phyloP scores from a whole-genome alignment of 352 stramenopile species.

The Globisporangium canariense region DNA sequence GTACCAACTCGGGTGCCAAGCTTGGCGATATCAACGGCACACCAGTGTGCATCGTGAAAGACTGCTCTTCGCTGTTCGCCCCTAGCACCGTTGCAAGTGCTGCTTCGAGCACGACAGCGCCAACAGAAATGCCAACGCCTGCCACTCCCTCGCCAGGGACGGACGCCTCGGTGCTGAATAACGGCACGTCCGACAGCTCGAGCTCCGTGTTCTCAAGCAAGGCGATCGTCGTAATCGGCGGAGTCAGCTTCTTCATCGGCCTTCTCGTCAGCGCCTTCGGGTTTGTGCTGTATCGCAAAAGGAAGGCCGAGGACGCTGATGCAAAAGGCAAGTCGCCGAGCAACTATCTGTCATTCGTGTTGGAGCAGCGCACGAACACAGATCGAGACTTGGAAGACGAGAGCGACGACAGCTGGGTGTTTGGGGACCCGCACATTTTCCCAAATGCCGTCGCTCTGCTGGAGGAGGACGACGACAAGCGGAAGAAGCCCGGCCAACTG shows the following conservation, averaged over 20 bases:
- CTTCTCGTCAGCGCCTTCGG: constrained; percentile 35
- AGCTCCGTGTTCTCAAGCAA: constrained; percentile 34
- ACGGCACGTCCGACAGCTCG: constrained; percentile 5
- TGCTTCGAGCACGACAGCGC: background rate
- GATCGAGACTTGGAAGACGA: constrained; percentile 38
- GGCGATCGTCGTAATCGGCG: constrained; percentile 47
- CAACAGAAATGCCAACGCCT: background rate
- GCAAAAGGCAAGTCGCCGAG: constrained; percentile 23
- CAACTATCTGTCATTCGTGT: constrained; percentile 27
- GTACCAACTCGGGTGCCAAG: background rate
- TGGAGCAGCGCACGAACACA: constrained; percentile 24
- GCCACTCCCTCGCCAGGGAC: background rate
- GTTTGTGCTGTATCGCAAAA: constrained; percentile 34
- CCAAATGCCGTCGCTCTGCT: constrained; percentile 54
- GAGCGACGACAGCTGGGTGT: constrained; percentile 44
- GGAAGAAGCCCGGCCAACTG: constrained; percentile 47
- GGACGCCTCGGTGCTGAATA: constrained; percentile 2
- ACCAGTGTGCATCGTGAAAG: constrained; percentile 10
- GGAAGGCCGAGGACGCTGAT: constrained; percentile 19
- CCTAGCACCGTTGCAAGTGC: background rate
- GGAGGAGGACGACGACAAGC: constrained; percentile 46
- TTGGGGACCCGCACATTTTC: constrained; percentile 33
- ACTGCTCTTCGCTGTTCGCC: constrained; percentile 2
- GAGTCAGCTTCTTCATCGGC: constrained; percentile 44
- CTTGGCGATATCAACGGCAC: constrained; percentile 8